Evolutionary conservation across 768 basidiomycete species (phyloP).

Genomic region (Hemileccinum rubropunctum): DNA sequence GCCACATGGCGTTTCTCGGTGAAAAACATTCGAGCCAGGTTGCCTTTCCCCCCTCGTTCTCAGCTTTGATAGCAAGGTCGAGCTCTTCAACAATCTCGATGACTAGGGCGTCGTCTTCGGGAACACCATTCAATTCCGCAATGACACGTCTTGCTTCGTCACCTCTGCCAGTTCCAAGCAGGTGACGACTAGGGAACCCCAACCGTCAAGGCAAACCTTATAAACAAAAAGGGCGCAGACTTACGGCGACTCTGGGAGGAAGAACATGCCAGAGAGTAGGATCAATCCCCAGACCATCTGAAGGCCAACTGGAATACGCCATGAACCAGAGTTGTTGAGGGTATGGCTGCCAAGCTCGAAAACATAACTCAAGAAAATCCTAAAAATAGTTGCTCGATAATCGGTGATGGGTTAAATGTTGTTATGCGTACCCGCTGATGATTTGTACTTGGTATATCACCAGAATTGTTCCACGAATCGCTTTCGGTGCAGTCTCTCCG

Average conservation of each 20-base stretch:
- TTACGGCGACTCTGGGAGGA: slow-evolving; percentile 77
- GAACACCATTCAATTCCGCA: slow-evolving; percentile 63
- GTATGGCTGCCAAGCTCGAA: slow-evolving; percentile 65
- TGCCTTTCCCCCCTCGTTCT: slow-evolving; percentile 80
- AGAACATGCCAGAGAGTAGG: slow-evolving; percentile 66
- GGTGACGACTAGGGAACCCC: slow-evolving; percentile 52
- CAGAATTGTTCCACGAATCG: slow-evolving; percentile 66
- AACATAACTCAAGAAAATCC: slow-evolving; percentile 72
- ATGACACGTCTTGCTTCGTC: slow-evolving; percentile 62
- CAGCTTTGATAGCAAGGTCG: slow-evolving; percentile 59
- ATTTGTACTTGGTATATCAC: slow-evolving; percentile 80
- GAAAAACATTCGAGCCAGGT: slow-evolving; percentile 81
- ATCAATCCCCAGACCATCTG: slow-evolving; percentile 70
- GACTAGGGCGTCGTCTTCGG: slow-evolving; percentile 55
- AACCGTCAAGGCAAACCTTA: not conserved
- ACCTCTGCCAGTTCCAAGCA: slow-evolving; percentile 54
- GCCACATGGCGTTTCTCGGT: slow-evolving; percentile 62
- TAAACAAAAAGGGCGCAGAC: slow-evolving; percentile 20
- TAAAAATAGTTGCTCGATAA: slow-evolving; percentile 23
- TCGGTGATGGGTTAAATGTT: not conserved
- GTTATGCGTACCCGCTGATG: slow-evolving; percentile 54
- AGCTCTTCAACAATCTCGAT: slow-evolving; percentile 62
- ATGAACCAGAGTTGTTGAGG: slow-evolving; percentile 58
- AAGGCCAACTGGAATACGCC: slow-evolving; percentile 73
- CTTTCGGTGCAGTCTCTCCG: slow-evolving; percentile 75